Evolutionary conservation across 2,329 filamentous ascomycete genomes (phyloP).

Genomic region (Emydomyces testavorans): DNA sequence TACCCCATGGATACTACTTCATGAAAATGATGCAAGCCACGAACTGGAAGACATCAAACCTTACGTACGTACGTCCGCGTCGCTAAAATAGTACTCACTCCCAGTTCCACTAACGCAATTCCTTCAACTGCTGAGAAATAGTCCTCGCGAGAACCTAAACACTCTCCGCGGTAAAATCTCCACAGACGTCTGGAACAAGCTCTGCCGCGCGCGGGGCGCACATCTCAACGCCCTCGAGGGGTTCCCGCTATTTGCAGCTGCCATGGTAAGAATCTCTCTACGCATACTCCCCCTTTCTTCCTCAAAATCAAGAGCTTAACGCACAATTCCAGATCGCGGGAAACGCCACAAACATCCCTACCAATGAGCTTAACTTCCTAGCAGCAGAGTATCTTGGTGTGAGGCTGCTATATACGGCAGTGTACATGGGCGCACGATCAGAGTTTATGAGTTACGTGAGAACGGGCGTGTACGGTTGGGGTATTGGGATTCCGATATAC

Average conservation of each 20-base stretch:
- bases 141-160: conserved; percentile 26
- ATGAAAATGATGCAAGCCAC: conserved; percentile 25
- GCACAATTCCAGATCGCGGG: conserved; percentile 21
- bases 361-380: conserved; percentile 25
- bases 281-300: neutral
- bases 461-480: conserved; percentile 26
- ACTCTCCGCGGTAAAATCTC: conserved; percentile 23
- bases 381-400: conserved; percentile 26
- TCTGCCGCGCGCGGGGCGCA: conserved; percentile 23
- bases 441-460: conserved; percentile 26
- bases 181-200: conserved; percentile 17
- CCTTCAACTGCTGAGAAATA: conserved; percentile 8
- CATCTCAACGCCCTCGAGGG: conserved; percentile 30
- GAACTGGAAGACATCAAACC: conserved; percentile 23
- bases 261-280: conserved; percentile 21
- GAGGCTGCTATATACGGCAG: conserved; percentile 25
- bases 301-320: too few relatives aligned
- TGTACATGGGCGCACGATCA: conserved; percentile 26
- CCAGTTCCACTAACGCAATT: neutral
- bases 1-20: conserved; percentile 25
- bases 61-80: conserved; percentile 16
- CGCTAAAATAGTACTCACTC: neutral
- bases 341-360: conserved; percentile 25
- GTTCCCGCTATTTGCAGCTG: conserved; percentile 27
- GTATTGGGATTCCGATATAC: conserved; percentile 26